Conservation (phyloP, 495 filamentous ascomycete species). For the Trichoderma reesei region DNA sequence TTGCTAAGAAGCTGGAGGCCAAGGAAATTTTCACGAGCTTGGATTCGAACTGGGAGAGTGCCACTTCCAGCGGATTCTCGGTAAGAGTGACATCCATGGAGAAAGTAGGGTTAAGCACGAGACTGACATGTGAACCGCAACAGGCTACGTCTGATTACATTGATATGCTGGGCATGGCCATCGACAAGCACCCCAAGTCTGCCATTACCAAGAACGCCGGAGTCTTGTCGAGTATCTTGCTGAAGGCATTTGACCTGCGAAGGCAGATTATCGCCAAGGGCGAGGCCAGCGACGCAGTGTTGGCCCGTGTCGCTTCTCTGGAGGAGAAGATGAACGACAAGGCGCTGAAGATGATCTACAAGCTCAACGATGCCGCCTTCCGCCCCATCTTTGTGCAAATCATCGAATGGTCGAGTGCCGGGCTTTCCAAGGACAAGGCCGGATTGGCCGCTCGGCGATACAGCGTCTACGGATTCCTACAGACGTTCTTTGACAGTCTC, state of each 20-base stretch:
- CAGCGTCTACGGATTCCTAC: slow-evolving; percentile 71
- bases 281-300: slow-evolving; percentile 1
- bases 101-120: background rate
- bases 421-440: slow-evolving; percentile 43
- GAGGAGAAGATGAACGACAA: slow-evolving; percentile 56
- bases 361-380: slow-evolving; percentile 93
- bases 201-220: slow-evolving; percentile 58
- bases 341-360: slow-evolving; percentile 82
- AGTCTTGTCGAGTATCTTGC: slow-evolving; percentile 58
- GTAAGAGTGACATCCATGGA: slow-evolving; percentile 29
- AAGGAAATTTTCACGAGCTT: slow-evolving; percentile 57
- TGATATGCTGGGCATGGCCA: slow-evolving; percentile 50
- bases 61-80: slow-evolving; percentile 45
- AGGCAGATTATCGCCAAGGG: slow-evolving; percentile 32
- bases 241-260: slow-evolving; percentile 63
- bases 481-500: slow-evolving; percentile 68
- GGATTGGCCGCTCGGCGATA: slow-evolving; percentile 46
- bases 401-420: slow-evolving; percentile 61
- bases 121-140: slow-evolving; percentile 21
- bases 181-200: slow-evolving; percentile 69
- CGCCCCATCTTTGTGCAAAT: slow-evolving; percentile 80
- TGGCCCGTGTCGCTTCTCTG: slow-evolving; percentile 29
- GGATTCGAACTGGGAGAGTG: slow-evolving; percentile 57
- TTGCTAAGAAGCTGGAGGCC: slow-evolving; percentile 63
- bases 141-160: slow-evolving; percentile 60